Percentiles rank a stretch among this genome's conserved stretches.
Evolutionary conservation across 768 basidiomycete species (phyloP).

Genomic region (Mycena rebaudengoi): DNA sequence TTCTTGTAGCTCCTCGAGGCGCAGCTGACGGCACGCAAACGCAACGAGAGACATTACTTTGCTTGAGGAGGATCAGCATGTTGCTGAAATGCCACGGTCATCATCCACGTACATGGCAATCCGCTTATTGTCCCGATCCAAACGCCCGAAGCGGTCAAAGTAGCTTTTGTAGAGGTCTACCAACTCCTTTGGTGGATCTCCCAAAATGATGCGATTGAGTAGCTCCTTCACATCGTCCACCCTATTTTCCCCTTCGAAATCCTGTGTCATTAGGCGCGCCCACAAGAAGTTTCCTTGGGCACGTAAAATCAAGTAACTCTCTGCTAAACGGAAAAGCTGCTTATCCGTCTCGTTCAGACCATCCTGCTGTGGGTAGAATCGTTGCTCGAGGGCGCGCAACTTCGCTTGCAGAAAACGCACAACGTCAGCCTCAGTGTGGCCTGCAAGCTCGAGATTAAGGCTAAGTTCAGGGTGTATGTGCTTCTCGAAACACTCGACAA

Average conservation of each 20-base stretch:
- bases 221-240: not conserved
- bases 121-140: not conserved
- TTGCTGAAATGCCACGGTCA: not conserved
- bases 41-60: conserved; percentile 38
- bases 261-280: conserved; percentile 1
- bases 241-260: not conserved
- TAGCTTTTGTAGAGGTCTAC: not conserved
- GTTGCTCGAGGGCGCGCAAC: not conserved
- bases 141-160: not conserved
- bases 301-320: conserved; percentile 8
- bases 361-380: conserved; percentile 1
- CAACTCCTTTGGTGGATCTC: not conserved
- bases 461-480: not conserved
- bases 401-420: not conserved
- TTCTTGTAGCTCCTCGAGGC: conserved; percentile 35
- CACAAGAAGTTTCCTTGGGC: conserved; percentile 34
- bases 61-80: conserved; percentile 24
- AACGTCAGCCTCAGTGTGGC: not conserved
- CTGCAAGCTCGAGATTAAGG: not conserved
- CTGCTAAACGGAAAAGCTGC: not conserved
- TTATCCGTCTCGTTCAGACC: conserved; percentile 1
- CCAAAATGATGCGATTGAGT: not conserved
- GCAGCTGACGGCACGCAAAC: conserved; percentile 36
- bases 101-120: not conserved
- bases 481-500: not conserved